A percentile compares a stretch with the other conserved stretches of the same genome.
Conservation (phyloP, 2,329 filamentous ascomycete genomes). For the Pseudogymnoascus verrucosus region DNA sequence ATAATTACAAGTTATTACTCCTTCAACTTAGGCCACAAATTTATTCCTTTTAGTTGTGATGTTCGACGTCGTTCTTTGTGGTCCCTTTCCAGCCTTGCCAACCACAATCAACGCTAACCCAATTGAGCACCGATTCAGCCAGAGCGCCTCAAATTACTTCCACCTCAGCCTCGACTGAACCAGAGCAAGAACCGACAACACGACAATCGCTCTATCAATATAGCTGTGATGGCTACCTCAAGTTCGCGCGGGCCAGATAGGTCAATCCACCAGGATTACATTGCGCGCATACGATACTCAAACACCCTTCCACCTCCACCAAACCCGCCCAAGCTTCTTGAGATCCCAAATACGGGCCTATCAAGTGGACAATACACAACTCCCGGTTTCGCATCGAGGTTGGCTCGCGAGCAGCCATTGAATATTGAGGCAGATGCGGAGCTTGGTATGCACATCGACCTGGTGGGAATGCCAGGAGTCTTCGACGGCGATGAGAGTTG, state of each 20-base stretch:
- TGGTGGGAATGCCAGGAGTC: constrained; percentile 89
- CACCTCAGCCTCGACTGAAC: constrained; percentile 4
- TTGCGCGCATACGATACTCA: constrained; percentile 88
- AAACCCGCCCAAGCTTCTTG: constrained; percentile 90
- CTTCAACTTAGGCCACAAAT: background rate
- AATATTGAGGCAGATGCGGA: constrained; percentile 98
- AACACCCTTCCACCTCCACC: constrained; percentile 93
- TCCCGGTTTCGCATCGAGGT: constrained; percentile 78
- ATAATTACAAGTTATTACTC: background rate
- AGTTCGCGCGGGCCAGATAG: constrained; percentile 37
- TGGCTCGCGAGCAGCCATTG: constrained; percentile 83
- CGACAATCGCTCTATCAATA: background rate
- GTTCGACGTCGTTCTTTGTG: background rate
- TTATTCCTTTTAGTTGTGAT: background rate
- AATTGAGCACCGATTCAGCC: background rate
- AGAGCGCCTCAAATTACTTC: constrained; percentile 5
- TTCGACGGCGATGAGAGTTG: constrained; percentile 93
- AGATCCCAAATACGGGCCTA: constrained; percentile 90
- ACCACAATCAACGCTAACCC: background rate
- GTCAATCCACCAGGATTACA: constrained; percentile 86
- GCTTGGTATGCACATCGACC: constrained; percentile 91
- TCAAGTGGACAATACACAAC: constrained; percentile 82
- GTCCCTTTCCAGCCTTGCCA: constrained; percentile 6
- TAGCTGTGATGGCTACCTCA: constrained; percentile 33
- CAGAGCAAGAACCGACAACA: background rate